A percentile compares a stretch with the other conserved stretches of the same genome.
Evolutionary conservation across 257 asterid species (phyloP).

Genomic region (Catharanthus roseus): DNA sequence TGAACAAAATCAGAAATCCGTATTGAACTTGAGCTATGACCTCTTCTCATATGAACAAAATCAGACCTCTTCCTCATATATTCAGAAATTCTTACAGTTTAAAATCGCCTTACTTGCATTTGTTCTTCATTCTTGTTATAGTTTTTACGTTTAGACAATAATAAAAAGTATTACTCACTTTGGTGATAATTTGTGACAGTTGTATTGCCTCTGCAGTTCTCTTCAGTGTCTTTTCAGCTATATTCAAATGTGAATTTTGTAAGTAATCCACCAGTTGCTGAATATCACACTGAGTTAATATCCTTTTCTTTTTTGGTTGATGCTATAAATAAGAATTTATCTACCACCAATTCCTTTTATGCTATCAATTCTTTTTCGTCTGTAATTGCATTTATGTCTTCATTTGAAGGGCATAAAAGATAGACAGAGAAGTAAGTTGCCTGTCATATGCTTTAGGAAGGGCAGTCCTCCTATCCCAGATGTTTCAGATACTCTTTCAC

Average conservation of each 20-base stretch:
- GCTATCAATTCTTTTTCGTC: not conserved
- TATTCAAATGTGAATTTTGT: conserved; percentile 54
- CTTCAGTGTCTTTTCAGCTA: conserved; percentile 50
- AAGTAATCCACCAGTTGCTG: conserved; percentile 30
- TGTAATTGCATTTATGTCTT: not conserved
- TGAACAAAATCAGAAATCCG: too few species aligned
- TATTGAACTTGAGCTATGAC: too few species aligned
- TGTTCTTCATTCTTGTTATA: not conserved
- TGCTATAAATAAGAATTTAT: not conserved
- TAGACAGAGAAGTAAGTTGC: conserved; percentile 37
- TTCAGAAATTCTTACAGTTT: not conserved
- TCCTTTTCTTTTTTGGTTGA: not conserved
- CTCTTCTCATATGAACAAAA: too few species aligned
- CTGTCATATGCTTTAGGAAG: conserved; percentile 74
- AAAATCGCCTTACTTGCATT: not conserved
- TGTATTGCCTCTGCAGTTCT: conserved; percentile 62
- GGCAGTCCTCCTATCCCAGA: conserved; percentile 92
- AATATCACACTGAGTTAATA: not conserved
- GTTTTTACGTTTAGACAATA: not conserved
- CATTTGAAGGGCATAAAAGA: conserved; percentile 24
- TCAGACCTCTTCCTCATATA: too few species aligned
- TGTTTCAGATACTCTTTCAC: conserved; percentile 41
- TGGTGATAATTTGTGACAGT: conserved; percentile 13
- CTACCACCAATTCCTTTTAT: not conserved
- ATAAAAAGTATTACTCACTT: not conserved